These are phyloP conservation scores for Luvunga scandens DNA, from an alignment of 345 rosid genomes.

Conservation along the genomic window DNA sequence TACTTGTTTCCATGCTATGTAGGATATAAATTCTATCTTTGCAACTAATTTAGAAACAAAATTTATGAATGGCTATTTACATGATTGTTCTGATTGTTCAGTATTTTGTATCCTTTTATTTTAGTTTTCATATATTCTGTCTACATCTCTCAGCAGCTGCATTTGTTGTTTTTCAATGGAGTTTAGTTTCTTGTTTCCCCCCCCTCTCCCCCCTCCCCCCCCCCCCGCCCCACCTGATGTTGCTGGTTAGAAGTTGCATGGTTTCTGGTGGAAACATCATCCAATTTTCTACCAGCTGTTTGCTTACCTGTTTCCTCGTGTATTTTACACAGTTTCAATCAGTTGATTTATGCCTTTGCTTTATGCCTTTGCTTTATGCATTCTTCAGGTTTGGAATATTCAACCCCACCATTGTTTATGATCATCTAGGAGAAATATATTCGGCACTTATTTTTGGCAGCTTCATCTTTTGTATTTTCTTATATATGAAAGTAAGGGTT, in stretches of 20 bases:
- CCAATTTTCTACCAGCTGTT: background rate
- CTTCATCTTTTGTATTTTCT: conserved; percentile 78
- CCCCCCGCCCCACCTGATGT: background rate
- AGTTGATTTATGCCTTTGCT: conserved; percentile 5
- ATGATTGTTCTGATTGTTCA: background rate
- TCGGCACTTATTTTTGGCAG: conserved; percentile 89
- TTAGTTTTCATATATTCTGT: background rate
- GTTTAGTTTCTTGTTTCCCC: background rate
- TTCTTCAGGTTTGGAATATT: conserved; percentile 87
- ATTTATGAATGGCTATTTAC: background rate
- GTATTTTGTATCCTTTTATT: background rate
- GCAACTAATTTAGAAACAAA: background rate
- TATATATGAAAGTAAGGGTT: conserved; percentile 78
- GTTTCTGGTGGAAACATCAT: background rate
- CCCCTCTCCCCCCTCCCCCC: no score
- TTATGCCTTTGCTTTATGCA: conserved; percentile 11
- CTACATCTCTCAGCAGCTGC: background rate
- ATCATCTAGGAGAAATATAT: conserved; percentile 94
- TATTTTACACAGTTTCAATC: background rate
- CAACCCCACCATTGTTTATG: conserved; percentile 82
- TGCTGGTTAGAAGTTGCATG: background rate
- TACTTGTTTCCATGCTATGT: background rate
- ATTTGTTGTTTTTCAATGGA: background rate
- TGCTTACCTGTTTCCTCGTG: background rate
- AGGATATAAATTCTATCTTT: background rate